Conservation (phyloP, 768 basidiomycete genomes). For the Lactarius tabidus region DNA sequence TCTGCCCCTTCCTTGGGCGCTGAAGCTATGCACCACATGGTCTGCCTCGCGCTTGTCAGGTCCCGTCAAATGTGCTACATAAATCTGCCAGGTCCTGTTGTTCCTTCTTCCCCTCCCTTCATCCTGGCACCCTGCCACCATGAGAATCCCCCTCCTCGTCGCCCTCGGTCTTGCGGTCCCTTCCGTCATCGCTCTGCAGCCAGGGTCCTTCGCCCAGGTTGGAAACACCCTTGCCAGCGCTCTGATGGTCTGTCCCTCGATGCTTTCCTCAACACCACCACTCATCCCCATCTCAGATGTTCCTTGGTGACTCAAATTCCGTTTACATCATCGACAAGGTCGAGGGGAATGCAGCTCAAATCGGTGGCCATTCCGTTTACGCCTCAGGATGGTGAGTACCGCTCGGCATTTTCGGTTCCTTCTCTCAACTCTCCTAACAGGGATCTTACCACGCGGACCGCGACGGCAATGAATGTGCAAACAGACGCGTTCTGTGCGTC, state of each 20-base stretch:
- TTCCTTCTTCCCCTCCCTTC: background rate
- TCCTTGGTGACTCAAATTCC: conserved; percentile 71
- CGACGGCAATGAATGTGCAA: conserved; percentile 63
- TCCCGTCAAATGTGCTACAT: no score
- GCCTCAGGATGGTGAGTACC: conserved; percentile 58
- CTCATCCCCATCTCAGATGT: conserved; percentile 47
- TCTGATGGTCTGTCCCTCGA: conserved; percentile 45
- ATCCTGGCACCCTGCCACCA: conserved; percentile 17
- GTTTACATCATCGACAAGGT: conserved; percentile 90
- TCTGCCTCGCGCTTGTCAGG: no score
- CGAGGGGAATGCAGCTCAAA: conserved; percentile 62
- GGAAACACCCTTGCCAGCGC: conserved; percentile 43
- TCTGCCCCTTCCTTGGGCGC: no score
- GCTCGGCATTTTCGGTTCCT: background rate
- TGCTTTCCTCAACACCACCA: background rate
- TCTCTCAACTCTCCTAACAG: conserved; percentile 31
- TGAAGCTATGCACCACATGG: no score
- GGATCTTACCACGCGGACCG: conserved; percentile 58
- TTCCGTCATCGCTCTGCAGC: conserved; percentile 27
- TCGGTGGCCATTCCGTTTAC: conserved; percentile 71
- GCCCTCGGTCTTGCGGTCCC: conserved; percentile 41
- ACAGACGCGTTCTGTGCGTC: conserved; percentile 79
- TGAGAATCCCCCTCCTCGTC: conserved; percentile 39
- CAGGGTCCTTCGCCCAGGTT: conserved; percentile 33
- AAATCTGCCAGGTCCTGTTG: no score